Conservation (phyloP, 371 early-diverging fungal species). For the Apophysomyces trapeziformis region DNA sequence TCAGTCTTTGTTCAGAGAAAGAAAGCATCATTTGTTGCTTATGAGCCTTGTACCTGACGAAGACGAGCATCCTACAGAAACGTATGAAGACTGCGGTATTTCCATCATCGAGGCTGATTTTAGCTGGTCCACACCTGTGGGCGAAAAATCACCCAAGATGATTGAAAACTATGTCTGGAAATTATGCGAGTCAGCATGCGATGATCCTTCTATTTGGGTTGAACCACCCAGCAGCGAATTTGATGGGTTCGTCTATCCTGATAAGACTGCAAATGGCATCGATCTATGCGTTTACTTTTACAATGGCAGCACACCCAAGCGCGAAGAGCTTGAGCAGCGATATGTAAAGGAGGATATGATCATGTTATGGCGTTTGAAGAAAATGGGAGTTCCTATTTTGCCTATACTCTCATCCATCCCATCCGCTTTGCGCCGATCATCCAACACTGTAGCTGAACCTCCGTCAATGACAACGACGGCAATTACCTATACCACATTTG, state of each 20-base stretch:
- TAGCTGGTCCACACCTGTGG: conserved; percentile 34
- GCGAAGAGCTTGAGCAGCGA: conserved; percentile 15
- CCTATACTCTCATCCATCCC: conserved; percentile 24
- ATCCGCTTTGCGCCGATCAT: not conserved
- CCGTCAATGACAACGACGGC: not conserved
- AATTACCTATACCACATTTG: not conserved
- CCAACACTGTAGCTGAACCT: too few species aligned
- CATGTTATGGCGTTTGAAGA: conserved; percentile 31
- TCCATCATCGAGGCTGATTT: conserved; percentile 56
- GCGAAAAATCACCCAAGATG: conserved; percentile 20
- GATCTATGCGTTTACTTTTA: conserved; percentile 53
- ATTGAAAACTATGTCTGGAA: conserved; percentile 34
- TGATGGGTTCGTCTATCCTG: conserved; percentile 36
- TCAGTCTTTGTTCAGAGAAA: conserved; percentile 32
- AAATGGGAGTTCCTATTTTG: conserved; percentile 38
- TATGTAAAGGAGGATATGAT: conserved; percentile 27
- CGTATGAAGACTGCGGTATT: conserved; percentile 47
- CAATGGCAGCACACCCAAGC: conserved; percentile 20
- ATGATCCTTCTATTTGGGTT: conserved; percentile 19
- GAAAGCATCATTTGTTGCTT: conserved; percentile 37
- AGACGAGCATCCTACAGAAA: conserved; percentile 23
- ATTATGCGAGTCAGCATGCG: conserved; percentile 30
- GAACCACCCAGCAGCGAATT: conserved; percentile 8
- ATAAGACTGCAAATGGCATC: conserved; percentile 47
- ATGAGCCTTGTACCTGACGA: conserved; percentile 26